Conservation (phyloP, 2,329 filamentous ascomycete genomes). For the Monosporascus sp. region DNA sequence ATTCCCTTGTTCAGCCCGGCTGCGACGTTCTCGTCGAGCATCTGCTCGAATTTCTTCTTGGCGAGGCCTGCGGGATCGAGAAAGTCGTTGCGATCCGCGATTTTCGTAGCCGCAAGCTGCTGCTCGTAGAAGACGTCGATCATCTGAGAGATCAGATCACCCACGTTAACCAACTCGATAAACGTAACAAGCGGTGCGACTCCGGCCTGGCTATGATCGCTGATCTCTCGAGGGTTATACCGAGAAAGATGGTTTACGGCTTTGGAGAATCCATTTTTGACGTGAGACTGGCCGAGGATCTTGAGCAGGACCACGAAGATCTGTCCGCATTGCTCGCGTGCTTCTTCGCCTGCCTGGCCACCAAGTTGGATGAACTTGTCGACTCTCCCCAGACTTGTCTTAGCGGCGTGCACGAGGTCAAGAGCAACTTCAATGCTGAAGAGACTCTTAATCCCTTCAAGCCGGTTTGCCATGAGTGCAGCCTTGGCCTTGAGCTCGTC, state of each 20-base stretch:
- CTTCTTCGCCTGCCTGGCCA: conserved; percentile 74
- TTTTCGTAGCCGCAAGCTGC: conserved; percentile 75
- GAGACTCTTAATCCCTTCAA: conserved; percentile 90
- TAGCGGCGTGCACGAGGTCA: conserved; percentile 81
- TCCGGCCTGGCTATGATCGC: conserved; percentile 62
- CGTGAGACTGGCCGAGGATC: conserved; percentile 78
- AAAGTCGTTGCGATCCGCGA: conserved; percentile 91
- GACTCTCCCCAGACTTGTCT: conserved; percentile 79
- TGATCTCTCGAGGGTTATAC: conserved; percentile 84
- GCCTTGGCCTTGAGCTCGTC: conserved; percentile 93
- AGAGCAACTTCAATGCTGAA: conserved; percentile 96
- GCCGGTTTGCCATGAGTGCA: conserved; percentile 90
- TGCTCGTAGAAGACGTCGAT: conserved; percentile 98
- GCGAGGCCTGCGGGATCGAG: conserved; percentile 85
- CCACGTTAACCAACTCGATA: conserved; percentile 94
- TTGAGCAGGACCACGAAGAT: conserved; percentile 84
- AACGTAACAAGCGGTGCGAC: conserved; percentile 93
- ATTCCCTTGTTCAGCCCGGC: conserved; percentile 96
- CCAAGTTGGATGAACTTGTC: conserved; percentile 77
- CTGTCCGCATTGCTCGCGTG: conserved; percentile 79
- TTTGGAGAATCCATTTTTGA: conserved; percentile 89
- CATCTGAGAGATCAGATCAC: conserved; percentile 97
- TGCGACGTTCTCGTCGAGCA: conserved; percentile 94
- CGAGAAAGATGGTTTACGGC: conserved; percentile 85
- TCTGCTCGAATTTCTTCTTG: conserved; percentile 98